Conservation (phyloP, 148 eudicot species). For the Chenopodium formosanum region DNA sequence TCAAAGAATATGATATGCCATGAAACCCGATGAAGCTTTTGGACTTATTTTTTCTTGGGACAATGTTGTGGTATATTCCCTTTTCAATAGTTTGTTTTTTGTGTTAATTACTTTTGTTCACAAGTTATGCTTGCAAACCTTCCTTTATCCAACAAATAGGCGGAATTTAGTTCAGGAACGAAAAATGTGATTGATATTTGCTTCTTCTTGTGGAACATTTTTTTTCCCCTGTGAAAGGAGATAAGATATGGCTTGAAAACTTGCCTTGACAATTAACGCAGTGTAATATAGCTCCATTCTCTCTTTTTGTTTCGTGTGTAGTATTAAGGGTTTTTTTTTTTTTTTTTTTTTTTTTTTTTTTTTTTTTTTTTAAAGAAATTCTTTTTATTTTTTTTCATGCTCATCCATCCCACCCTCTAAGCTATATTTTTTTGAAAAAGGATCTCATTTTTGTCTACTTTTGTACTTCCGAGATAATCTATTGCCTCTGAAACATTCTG, state of each 20-base stretch:
- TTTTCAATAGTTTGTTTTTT: conserved; percentile 4
- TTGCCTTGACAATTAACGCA: neutral
- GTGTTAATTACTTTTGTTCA: neutral
- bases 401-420: neutral
- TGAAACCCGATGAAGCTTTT: conserved; percentile 99
- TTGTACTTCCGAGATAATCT: neutral
- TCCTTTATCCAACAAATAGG: neutral
- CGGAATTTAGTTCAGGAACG: neutral
- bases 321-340: neutral
- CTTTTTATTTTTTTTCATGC: neutral
- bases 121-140: neutral
- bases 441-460: neutral
- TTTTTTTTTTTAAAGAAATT: neutral
- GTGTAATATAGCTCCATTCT: neutral
- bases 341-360: neutral
- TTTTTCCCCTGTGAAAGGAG: neutral
- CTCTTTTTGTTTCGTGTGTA: neutral
- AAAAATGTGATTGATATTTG: neutral
- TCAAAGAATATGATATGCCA: conserved; percentile 83
- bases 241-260: neutral
- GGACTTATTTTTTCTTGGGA: conserved; percentile 99
- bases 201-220: neutral
- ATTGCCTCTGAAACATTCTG: neutral
- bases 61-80: conserved; percentile 81
- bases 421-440: neutral